Evolutionary conservation across 345 rosid genomes (phyloP).

Genomic region (Eucalyptus dawsonii): DNA sequence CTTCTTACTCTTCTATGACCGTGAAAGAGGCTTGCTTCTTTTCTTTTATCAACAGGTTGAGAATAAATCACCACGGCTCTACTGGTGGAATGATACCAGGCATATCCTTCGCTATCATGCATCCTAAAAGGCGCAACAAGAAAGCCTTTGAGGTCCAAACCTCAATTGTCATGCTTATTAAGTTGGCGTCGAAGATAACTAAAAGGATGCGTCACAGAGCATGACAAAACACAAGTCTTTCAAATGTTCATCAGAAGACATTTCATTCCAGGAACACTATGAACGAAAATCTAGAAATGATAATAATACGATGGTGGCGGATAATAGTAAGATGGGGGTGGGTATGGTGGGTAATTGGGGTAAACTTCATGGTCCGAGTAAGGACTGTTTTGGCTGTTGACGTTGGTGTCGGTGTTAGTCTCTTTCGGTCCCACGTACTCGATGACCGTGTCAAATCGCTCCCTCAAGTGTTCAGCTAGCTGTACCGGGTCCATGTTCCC

Average conservation of each 20-base stretch:
- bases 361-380: neutral
- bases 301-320: neutral
- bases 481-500: constrained; percentile 3
- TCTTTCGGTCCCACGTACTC: constrained; percentile 3
- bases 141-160: neutral
- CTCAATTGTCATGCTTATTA: too few relatives aligned
- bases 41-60: neutral
- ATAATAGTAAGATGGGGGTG: neutral
- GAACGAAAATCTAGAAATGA: neutral
- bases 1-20: neutral
- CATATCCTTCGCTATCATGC: neutral
- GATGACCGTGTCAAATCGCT: neutral
- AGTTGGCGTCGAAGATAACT: too few relatives aligned
- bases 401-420: neutral
- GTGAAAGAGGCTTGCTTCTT: neutral
- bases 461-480: neutral
- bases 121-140: neutral
- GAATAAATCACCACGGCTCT: neutral
- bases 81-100: neutral
- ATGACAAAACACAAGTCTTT: too few relatives aligned
- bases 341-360: neutral
- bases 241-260: neutral
- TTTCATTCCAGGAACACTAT: neutral
- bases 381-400: neutral
- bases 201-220: too few relatives aligned